A percentile compares a stretch with the other conserved stretches of the same genome.
Evolutionary conservation across 192 early-diverging fungal genomes (phyloP).

Genomic region (Mortierella antarctica): DNA sequence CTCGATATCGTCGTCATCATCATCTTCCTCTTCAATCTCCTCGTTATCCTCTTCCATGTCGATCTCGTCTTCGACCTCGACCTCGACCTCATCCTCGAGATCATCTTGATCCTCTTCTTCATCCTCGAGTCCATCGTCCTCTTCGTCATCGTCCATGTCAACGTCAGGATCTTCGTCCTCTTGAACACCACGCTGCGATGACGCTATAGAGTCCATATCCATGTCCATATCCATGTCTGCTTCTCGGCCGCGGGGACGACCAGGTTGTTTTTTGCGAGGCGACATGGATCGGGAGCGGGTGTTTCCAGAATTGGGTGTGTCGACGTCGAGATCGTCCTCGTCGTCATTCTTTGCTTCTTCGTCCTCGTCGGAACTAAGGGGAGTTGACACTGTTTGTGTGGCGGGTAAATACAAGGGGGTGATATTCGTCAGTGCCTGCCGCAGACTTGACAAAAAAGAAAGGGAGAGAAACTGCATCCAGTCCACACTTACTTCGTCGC

Average conservation of each 20-base stretch:
- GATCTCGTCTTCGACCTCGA: constrained; percentile 21
- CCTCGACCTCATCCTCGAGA: constrained; percentile 22
- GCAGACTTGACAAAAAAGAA: not conserved
- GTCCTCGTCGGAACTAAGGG: constrained; percentile 31
- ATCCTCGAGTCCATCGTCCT: constrained; percentile 36
- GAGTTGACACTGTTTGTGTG: constrained; percentile 20
- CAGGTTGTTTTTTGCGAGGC: constrained; percentile 19
- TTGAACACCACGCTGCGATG: constrained; percentile 11
- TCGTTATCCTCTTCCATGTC: constrained; percentile 32
- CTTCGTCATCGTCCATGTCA: constrained; percentile 51
- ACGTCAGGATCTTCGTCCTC: constrained; percentile 45
- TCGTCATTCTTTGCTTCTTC: constrained; percentile 39
- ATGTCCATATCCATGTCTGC: constrained; percentile 17
- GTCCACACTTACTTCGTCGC: not conserved
- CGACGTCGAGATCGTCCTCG: constrained; percentile 26
- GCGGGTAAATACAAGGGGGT: too few species aligned
- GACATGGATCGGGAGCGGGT: constrained; percentile 15
- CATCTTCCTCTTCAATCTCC: constrained; percentile 39
- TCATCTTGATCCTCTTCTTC: constrained; percentile 40
- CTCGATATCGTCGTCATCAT: constrained; percentile 53
- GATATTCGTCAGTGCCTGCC: too few species aligned
- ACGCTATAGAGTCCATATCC: constrained; percentile 22
- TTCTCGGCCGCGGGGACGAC: not conserved
- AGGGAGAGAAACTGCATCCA: not conserved
- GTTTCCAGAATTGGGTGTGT: constrained; percentile 1